Evolutionary conservation across 1,284 basidiomycete genomes (phyloP), one percentile per base, ranked within the genome.

Genomic region (Ustilago nuda): DNA sequence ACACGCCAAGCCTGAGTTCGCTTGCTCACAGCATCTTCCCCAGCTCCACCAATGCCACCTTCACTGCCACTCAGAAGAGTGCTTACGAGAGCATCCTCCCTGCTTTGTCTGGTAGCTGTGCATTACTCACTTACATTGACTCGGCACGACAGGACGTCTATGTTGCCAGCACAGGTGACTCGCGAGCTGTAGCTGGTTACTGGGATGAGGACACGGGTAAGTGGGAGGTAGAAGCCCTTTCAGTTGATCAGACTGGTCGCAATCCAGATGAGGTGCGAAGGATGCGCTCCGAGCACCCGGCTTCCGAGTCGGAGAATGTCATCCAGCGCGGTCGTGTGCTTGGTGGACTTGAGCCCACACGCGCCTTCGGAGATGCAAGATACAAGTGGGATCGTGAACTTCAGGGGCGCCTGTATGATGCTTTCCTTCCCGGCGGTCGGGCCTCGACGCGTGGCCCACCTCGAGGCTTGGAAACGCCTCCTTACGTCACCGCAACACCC

Each of bases 171-270:
- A 92, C 95, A 7, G 97, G 97, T 2, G 97, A 99, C 85, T 93
- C 93, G 81, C 91, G 97, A 51, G 97, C 97, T 11, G 94, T 99
- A 3, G 95, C 96, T 13, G 97, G 97, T 33, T 90, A 94, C 67
- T 96, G 94, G 92, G 80, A 85, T 56, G 76, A 78, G 51, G 73
- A 79, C 13, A 87, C 78, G 0, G 79, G 84, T 37, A 87, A 87
- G 67, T 98, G 95, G 95, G 90, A 91, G 60, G 92, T 95, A 23
- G 95, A 98, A 85, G 93, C 94, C 23, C 89, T 99, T 67, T 93
- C 91, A 39, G 93, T 97, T 84, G 97, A 99, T 85, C 95, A 98
- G 88, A 98, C 95, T 11, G 96, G 94, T 33, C 90, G 93, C 69
- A 98, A 96, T 85, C 91, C 90, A 12, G 92, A 90, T 64, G 96